phyloP scores from a whole-genome alignment of 371 early-diverging fungal genomes.

The Mortierella sp. region DNA sequence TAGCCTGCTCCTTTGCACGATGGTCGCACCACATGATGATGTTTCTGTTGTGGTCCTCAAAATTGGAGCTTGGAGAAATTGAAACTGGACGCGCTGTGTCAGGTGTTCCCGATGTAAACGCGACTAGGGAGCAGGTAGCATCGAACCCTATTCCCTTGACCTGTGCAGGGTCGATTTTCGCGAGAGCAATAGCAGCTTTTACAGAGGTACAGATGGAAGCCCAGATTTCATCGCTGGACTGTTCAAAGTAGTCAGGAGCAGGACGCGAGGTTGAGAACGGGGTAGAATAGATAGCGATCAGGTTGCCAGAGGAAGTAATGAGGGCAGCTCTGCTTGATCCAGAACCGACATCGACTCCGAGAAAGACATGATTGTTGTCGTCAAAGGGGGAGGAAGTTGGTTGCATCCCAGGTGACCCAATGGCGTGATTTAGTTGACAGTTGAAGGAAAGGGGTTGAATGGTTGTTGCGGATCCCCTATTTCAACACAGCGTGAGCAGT shows the following conservation, averaged over 20 bases:
- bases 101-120: slow-evolving; percentile 57
- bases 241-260: slow-evolving; percentile 71
- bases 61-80: slow-evolving; percentile 60
- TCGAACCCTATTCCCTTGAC: slow-evolving; percentile 82
- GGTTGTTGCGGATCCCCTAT: not conserved
- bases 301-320: slow-evolving; percentile 63
- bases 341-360: slow-evolving; percentile 83
- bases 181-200: slow-evolving; percentile 53
- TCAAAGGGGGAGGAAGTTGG: not conserved
- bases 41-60: slow-evolving; percentile 63
- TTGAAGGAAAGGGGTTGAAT: not conserved
- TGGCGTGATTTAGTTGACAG: not conserved
- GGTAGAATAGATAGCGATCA: slow-evolving; percentile 62
- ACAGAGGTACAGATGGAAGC: slow-evolving; percentile 63
- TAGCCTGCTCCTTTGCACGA: slow-evolving; percentile 75
- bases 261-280: slow-evolving; percentile 64
- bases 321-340: slow-evolving; percentile 76
- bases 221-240: slow-evolving; percentile 81
- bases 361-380: slow-evolving; percentile 49
- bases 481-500: slow-evolving; percentile 7
- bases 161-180: slow-evolving; percentile 55
- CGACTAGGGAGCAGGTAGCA: slow-evolving; percentile 82
- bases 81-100: slow-evolving; percentile 65
- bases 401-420: slow-evolving; percentile 18
- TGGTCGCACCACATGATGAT: slow-evolving; percentile 87